Conservation (phyloP, 2,329 filamentous ascomycete genomes). For the Trichothecium roseum region DNA sequence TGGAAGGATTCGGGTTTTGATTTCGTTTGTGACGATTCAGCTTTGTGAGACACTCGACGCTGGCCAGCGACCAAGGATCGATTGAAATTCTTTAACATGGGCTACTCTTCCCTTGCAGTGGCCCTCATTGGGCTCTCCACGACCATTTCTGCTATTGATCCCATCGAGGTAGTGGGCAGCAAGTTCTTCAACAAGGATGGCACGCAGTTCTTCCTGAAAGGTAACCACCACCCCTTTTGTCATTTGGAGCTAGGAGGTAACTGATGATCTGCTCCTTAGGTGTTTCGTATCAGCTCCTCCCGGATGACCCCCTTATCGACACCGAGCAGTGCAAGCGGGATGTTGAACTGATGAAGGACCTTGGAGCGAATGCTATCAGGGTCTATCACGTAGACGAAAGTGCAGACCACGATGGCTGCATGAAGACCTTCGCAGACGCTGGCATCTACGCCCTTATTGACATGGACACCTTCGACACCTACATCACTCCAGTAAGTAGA, state of each 20-base stretch:
- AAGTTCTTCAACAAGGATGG: conserved; percentile 82
- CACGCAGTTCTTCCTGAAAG: conserved; percentile 76
- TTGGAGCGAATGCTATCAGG: conserved; percentile 76
- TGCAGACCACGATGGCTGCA: conserved; percentile 66
- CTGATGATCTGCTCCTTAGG: no score
- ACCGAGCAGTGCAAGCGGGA: conserved; percentile 68
- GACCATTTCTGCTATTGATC: conserved; percentile 26
- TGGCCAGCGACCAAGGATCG: no score
- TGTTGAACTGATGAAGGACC: conserved; percentile 63
- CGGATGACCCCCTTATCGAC: conserved; percentile 66
- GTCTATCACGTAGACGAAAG: conserved; percentile 76
- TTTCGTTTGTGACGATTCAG: no score
- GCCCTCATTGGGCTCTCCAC: no score
- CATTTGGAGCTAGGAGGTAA: no score
- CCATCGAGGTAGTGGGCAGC: conserved; percentile 52
- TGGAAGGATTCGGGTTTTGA: conserved; percentile 2
- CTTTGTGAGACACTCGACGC: no score
- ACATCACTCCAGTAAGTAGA: conserved; percentile 52
- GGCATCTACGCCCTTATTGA: conserved; percentile 82
- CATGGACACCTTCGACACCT: conserved; percentile 64
- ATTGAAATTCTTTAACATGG: no score
- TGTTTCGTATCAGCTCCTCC: conserved; percentile 57
- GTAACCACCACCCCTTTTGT: conserved; percentile 36
- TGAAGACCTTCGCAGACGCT: conserved; percentile 67
- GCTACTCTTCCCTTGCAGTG: no score